Evolutionary conservation across 2,329 filamentous ascomycete genomes (phyloP).

Genomic region (Myriosclerotinia curreyana): DNA sequence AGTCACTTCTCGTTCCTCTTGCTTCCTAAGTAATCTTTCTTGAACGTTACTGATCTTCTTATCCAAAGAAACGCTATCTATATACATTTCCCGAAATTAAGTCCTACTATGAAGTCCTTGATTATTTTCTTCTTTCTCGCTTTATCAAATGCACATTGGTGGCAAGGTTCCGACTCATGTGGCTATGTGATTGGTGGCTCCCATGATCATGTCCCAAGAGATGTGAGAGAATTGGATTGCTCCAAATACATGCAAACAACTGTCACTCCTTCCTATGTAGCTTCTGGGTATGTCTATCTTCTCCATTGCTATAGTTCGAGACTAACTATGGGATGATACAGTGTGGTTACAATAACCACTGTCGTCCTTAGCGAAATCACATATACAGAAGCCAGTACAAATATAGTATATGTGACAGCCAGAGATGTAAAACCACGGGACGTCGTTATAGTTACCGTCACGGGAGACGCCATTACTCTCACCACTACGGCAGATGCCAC

Average conservation of each 20-base stretch:
- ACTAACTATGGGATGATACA: background rate
- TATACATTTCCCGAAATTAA: background rate
- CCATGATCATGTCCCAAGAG: slow-evolving; percentile 7
- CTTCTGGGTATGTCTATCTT: background rate
- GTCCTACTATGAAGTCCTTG: background rate
- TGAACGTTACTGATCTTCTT: background rate
- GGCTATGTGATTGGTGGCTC: slow-evolving; percentile 5
- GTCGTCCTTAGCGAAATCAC: background rate
- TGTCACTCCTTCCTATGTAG: slow-evolving; percentile 8
- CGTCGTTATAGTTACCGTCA: background rate
- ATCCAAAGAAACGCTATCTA: background rate
- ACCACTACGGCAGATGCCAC: slow-evolving; percentile 1
- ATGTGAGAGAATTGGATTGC: slow-evolving; percentile 13
- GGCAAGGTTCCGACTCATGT: slow-evolving; percentile 1
- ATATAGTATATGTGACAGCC: slow-evolving; percentile 9
- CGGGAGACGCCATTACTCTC: background rate
- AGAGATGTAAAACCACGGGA: background rate
- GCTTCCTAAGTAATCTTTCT: background rate
- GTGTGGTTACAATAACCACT: background rate
- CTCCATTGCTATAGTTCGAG: background rate
- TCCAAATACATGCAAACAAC: slow-evolving; percentile 9
- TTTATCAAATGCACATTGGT: slow-evolving; percentile 10
- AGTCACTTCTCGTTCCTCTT: background rate
- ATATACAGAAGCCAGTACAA: slow-evolving; percentile 3
- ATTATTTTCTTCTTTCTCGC: slow-evolving; percentile 1